Conservation (phyloP, 495 filamentous ascomycete species). For the Tetracladium marchalianum region DNA sequence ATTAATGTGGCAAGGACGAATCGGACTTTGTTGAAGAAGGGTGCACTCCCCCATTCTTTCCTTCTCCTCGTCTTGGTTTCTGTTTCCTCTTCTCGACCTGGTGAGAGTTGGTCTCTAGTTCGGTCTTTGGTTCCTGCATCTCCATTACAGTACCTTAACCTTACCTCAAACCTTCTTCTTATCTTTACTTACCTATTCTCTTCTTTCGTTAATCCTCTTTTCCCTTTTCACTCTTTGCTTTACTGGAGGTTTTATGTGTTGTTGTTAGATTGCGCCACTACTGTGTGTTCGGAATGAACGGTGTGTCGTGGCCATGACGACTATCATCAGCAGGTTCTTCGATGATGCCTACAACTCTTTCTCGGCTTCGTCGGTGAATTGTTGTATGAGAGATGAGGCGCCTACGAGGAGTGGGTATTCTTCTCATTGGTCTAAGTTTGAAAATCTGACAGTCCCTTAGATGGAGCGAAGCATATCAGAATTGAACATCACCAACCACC, state of each 20-base stretch:
- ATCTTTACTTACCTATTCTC: conserved; percentile 5
- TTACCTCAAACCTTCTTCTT: conserved; percentile 1
- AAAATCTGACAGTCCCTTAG: conserved; percentile 10
- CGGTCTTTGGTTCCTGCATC: neutral
- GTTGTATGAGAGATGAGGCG: conserved; percentile 10
- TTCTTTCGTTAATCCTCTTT: conserved; percentile 6
- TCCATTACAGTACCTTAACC: too few relatives aligned
- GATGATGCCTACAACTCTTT: conserved; percentile 17
- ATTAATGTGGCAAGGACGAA: too few relatives aligned
- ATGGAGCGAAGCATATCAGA: conserved; percentile 16
- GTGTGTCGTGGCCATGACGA: conserved; percentile 13
- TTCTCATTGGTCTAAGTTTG: neutral
- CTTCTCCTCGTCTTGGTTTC: too few relatives aligned
- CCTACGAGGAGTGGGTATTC: conserved; percentile 14
- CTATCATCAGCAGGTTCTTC: conserved; percentile 18
- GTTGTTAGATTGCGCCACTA: neutral
- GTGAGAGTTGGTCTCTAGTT: neutral
- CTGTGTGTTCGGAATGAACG: conserved; percentile 11
- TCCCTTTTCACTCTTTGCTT: conserved; percentile 7
- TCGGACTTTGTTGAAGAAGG: too few relatives aligned
- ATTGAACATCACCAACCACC: conserved; percentile 21
- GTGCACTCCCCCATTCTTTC: too few relatives aligned
- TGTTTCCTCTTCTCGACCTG: neutral
- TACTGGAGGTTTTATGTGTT: conserved; percentile 7
- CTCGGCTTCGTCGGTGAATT: conserved; percentile 13